These are phyloP conservation scores for Paramecium pentaurelia DNA, from an alignment of 73 alveolate species.

Conservation along the genomic window DNA sequence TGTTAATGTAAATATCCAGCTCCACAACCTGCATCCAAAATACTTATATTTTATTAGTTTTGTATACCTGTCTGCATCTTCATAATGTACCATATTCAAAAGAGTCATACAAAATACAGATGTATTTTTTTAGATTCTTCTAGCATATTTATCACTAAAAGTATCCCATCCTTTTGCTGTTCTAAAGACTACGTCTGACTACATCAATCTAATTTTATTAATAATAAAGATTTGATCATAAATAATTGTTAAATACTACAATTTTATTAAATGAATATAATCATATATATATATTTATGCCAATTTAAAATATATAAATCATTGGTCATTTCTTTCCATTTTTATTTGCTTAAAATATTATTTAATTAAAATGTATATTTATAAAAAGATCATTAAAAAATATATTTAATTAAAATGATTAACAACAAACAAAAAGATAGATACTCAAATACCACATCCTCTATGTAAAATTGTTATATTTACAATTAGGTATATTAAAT, in stretches of 20 bases:
- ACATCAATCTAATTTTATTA: neutral
- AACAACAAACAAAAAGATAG: neutral
- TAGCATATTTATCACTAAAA: neutral
- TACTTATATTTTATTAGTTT: neutral
- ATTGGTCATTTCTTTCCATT: neutral
- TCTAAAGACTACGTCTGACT: neutral
- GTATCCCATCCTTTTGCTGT: neutral
- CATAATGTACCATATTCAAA: neutral
- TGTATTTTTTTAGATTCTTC: slow-evolving; percentile 4
- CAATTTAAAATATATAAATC: too few relatives aligned
- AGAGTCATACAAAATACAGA: neutral
- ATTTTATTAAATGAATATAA: neutral
- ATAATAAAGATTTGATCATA: neutral
- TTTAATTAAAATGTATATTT: neutral
- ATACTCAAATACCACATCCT: neutral
- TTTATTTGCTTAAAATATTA: neutral
- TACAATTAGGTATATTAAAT: slow-evolving; percentile 45
- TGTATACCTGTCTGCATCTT: neutral
- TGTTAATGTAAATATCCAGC: slow-evolving; percentile 13
- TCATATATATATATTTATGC: too few relatives aligned
- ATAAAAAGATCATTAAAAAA: neutral
- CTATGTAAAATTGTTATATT: neutral
- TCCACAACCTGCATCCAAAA: slow-evolving; percentile 49
- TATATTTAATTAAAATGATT: neutral
- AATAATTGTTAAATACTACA: neutral